Conservation (phyloP, 2,329 filamentous ascomycete species). For the Fonsecaea monophora region DNA sequence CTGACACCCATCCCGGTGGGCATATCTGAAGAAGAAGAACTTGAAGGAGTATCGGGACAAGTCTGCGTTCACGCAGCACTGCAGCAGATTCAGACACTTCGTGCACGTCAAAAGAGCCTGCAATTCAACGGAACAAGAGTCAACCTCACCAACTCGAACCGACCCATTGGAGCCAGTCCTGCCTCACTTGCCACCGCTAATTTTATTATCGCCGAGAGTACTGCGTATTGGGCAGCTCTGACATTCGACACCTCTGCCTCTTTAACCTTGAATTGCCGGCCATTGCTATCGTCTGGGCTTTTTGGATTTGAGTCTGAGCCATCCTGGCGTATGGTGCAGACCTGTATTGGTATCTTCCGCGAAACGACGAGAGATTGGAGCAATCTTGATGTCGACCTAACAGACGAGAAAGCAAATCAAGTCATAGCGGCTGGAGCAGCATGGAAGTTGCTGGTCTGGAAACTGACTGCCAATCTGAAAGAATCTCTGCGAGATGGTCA, state of each 20-base stretch:
- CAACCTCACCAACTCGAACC: constrained; percentile 23
- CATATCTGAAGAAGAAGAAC: constrained; percentile 52
- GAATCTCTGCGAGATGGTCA: constrained; percentile 45
- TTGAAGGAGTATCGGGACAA: constrained; percentile 50
- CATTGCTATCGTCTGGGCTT: constrained; percentile 50
- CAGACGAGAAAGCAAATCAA: constrained; percentile 43
- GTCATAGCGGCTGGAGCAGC: constrained; percentile 43
- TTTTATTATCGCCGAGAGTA: constrained; percentile 51
- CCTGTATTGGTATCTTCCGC: constrained; percentile 43
- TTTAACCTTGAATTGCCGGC: constrained; percentile 50
- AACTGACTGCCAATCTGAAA: constrained; percentile 43
- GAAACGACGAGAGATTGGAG: constrained; percentile 41
- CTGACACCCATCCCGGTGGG: constrained; percentile 51
- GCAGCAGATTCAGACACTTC: constrained; percentile 51
- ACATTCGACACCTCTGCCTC: constrained; percentile 54
- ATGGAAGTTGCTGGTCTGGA: constrained; percentile 45
- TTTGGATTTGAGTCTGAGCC: constrained; percentile 42
- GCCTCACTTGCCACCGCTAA: constrained; percentile 42
- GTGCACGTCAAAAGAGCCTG: constrained; percentile 50
- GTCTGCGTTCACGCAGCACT: constrained; percentile 52
- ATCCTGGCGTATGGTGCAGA: constrained; percentile 42
- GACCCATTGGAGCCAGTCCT: constrained; percentile 31
- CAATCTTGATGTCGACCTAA: constrained; percentile 39
- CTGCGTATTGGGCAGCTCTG: constrained; percentile 52
- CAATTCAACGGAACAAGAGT: constrained; percentile 49